Base-by-base conservation (phyloP, 1,284 basidiomycete species). In the Volvariella volvacea region DNA sequence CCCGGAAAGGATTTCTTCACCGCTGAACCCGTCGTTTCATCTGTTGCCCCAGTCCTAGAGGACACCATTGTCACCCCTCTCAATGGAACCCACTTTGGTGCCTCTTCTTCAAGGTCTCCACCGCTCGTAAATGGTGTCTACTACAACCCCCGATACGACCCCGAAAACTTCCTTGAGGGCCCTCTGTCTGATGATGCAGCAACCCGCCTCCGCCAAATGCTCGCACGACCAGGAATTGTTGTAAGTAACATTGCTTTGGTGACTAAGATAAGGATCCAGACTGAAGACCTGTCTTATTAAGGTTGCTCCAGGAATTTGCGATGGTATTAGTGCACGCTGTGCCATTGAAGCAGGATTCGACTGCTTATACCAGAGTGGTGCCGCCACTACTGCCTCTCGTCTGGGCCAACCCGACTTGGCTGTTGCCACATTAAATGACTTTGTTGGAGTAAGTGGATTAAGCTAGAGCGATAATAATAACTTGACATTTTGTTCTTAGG, bases 381-480 rank as follows among this genome's bases (percentile, higher is more conserved):
- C 86, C 37, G 85, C 83, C 6, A 88, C 86, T 0, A 87, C 83
- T 1, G 83, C 84, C 31, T 84, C 83, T 17, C 76, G 83, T 16
- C 73, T 90, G 16, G 87, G 87, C 19, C 76, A 80, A 57, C 85
- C 87, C 16, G 87, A 90, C 59, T 68, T 90, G 20, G 87, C 85
- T 14, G 85, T 90, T 52, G 81, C 86, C 1, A 86, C 83, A n/a
- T 60, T 88, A 54, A 85, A 85, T 52, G 87, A 90, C 56, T 88
- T 88, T 51, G 81, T 82, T 15, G 74, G 73, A 58, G 76, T 73
- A 52, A 43, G 58, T 53, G 10, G n/a, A n/a, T 8, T 10, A 10
- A 14, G n/a, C 8, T 6, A 4, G 34, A n/a, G n/a, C n/a, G n/a
- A n/a, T n/a, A 22, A 28, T 7, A 6, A 30, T n/a, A n/a, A n/a